Evolutionary conservation across 306 rosid species (phyloP), one percentile per base, ranked within the genome.

Genomic region (Medicago arabica): DNA sequence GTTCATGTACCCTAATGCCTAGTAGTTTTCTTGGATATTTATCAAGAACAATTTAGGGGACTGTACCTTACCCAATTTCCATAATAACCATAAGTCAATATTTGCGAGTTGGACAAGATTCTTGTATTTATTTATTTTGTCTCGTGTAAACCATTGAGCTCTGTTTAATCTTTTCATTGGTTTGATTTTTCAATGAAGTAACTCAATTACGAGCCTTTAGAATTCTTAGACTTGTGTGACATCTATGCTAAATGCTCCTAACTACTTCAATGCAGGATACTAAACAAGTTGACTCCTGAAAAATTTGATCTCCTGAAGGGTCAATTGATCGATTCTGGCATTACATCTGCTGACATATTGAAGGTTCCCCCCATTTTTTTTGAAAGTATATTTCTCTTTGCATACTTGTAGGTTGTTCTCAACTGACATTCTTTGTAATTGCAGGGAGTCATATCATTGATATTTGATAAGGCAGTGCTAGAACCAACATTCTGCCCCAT

Each of bases 401-500:
- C 75, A 36, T 81, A 19, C 68, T 21, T 50, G 43, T 31, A 14
- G 15, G 21, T 31, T 61, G 57, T 67, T 76, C 74, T 47, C 58
- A 58, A 67, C 62, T 70, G 54, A 71, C 65, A 82, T 63, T 72
- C 69, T 71, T 84, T 78, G 62, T 28, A 46, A 73, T 61, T 91
- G 84, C 99, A 96, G 99, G 99, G 28, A 18, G 98, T 96, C 74
- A 96, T 96, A 80, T 70, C 79, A 0, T 89, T 92, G 70, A 96
- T 96, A 74, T 96, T 92, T 86, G 99, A 96, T 25, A 96, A 96
- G 85, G 98, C 99, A 28, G 98, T 96, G 78, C 91, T 96, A 54
- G 99, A 96, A 49, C 99, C 99, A 23, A 96, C 99, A 16, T 96
- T 96, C 86, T 96, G 99, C 81, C 98, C 96, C 78, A 96, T 96